Conservation (phyloP, 768 basidiomycete genomes). For the Termitomyces sp. region DNA sequence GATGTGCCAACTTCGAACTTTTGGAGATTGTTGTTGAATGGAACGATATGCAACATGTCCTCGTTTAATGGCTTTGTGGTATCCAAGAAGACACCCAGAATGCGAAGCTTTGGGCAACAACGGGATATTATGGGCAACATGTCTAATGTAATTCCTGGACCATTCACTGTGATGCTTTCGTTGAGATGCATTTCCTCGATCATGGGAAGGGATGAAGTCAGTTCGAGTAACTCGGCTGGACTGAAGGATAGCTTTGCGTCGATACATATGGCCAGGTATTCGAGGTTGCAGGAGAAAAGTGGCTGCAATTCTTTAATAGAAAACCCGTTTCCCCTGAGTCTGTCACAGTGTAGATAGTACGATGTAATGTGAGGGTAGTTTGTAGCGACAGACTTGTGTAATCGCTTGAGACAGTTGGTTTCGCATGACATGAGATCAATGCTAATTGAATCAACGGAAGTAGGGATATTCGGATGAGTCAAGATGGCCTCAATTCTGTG, state of each 20-base stretch:
- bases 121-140: background rate
- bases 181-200: background rate
- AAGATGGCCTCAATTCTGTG: background rate
- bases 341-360: background rate
- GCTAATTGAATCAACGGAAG: background rate
- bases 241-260: background rate
- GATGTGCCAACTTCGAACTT: background rate
- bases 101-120: background rate
- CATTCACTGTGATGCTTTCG: background rate
- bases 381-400: background rate
- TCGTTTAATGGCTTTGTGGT: background rate
- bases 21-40: background rate
- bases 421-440: background rate
- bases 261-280: background rate
- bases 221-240: background rate
- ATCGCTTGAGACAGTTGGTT: background rate
- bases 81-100: background rate
- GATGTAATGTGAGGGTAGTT: background rate
- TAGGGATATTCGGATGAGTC: background rate
- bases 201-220: background rate
- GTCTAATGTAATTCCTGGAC: background rate
- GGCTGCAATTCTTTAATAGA: background rate
- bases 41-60: background rate
- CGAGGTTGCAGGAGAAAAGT: background rate
- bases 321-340: no score